Evolutionary conservation across 225 moss, liverwort and hornwort species (phyloP).

Genomic region (Pseudoscleropodium purum): DNA sequence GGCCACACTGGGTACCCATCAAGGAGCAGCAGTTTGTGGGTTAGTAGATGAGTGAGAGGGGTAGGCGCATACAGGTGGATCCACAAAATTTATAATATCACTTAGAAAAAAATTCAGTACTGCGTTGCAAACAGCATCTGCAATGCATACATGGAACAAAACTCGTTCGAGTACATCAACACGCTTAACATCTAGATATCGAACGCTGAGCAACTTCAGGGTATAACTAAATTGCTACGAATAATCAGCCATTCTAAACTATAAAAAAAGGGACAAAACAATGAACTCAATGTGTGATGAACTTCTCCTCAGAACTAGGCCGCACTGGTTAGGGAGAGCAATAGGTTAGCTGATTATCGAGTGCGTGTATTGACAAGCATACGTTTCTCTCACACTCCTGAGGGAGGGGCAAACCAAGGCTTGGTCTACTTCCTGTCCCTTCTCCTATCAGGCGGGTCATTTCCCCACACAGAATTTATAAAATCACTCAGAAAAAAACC

Average conservation of each 20-base stretch:
- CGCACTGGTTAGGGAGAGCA: not conserved
- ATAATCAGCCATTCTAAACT: not conserved
- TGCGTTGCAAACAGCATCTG: not conserved
- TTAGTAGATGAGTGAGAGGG: not conserved
- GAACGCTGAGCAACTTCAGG: not conserved
- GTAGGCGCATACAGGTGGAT: not conserved
- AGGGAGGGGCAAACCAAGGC: not conserved
- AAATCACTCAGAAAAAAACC: not conserved
- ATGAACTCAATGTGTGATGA: not conserved
- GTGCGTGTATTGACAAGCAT: not conserved
- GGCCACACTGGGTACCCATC: conserved; percentile 11
- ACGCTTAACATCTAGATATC: not conserved
- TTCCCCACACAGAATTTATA: not conserved
- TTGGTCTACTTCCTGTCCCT: not conserved
- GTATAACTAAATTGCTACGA: not conserved
- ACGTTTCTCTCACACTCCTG: conserved; percentile 4
- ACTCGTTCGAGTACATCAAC: not conserved
- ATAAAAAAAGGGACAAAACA: too few species aligned
- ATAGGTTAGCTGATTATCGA: not conserved
- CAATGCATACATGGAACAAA: not conserved
- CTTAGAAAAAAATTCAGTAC: not conserved
- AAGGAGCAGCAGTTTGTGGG: conserved; percentile 1
- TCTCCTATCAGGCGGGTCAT: not conserved
- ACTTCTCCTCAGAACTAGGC: not conserved
- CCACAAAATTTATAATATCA: not conserved